Evolutionary conservation across 148 eudicot species (phyloP), one percentile per base, ranked within the genome.

Genomic region (Rhododendron vialii): DNA sequence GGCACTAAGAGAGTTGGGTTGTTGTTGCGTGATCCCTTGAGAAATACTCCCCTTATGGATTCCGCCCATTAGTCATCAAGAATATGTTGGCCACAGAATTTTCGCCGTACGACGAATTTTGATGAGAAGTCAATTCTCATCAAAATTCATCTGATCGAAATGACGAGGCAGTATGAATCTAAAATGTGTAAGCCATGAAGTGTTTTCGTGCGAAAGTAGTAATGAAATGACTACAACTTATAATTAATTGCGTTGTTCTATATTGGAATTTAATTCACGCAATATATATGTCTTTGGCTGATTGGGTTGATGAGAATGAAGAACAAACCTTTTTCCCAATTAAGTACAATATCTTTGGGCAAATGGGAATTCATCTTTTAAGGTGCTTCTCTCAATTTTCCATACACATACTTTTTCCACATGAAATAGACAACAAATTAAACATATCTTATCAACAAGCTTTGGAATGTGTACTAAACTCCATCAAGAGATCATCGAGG

Each of bases 341-440:
- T 71, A 13, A 71, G 8, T 33, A 71, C 38, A 71, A 71, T 71
- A 71, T 71, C 76, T 71, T 71, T 33, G 8, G 18, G 76, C 76
- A 71, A 71, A 71, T 71, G 76, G 76, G 76, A 71, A 71, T 71
- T 71, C 76, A 71, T 13, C 76, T 71, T 71, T 71, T 71, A 5
- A 71, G 76, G 76, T 71, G 76, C 76, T 30, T 71, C 76, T 71
- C 76, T 71, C 76, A 71, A 33, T 71, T 71, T 30, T 71, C 76
- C 13, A 71, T 14, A 71, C 75, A 69, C 36, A 30, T 69, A 36
- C 76, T 71, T 71, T 71, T 71, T 33, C 76, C 76, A 71, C 76
- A 71, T 71, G 76, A 30, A 71, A 33, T 71, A 30, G 7, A 18
- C 2, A 33, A 30, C 33, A 71, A 71, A 71, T 30, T 30, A 71